A percentile compares a stretch with the other conserved stretches of the same genome.
phyloP scores from a whole-genome alignment of 345 rosid genomes.

The Adansonia digitata region DNA sequence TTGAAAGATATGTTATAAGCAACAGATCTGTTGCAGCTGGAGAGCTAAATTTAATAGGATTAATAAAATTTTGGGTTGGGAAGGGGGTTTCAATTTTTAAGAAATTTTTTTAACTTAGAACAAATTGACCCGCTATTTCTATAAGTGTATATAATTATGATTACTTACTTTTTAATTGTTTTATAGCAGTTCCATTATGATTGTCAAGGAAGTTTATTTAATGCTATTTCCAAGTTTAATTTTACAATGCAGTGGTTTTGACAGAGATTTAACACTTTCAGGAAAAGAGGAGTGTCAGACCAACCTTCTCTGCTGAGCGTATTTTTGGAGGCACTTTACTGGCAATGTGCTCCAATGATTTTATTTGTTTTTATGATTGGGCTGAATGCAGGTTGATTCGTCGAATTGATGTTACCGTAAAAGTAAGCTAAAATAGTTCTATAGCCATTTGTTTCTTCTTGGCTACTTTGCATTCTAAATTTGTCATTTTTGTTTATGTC shows the following conservation, averaged over 20 bases:
- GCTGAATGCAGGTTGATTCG: slow-evolving; percentile 96
- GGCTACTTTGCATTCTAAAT: neutral
- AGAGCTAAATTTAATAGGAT: neutral
- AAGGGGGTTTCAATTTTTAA: neutral
- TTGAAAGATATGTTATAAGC: neutral
- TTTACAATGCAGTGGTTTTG: slow-evolving; percentile 13
- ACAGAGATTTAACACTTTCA: slow-evolving; percentile 34
- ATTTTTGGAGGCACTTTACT: slow-evolving; percentile 88
- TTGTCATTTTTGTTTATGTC: slow-evolving; percentile 14
- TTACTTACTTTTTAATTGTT: neutral
- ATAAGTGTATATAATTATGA: neutral
- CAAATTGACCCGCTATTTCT: neutral
- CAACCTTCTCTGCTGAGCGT: slow-evolving; percentile 88
- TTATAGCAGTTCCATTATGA: neutral
- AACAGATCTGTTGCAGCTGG: neutral
- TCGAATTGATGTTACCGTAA: slow-evolving; percentile 93
- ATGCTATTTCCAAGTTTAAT: neutral
- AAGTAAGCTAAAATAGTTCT: slow-evolving; percentile 47
- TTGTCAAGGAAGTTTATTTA: neutral
- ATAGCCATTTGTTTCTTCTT: slow-evolving; percentile 8
- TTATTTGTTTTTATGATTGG: slow-evolving; percentile 99
- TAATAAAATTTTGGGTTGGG: neutral
- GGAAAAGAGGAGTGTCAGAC: slow-evolving; percentile 87
- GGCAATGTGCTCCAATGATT: slow-evolving; percentile 97
- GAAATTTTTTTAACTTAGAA: neutral